phyloP scores from a whole-genome alignment of 768 basidiomycete genomes.

The Lactarius psammicola region DNA sequence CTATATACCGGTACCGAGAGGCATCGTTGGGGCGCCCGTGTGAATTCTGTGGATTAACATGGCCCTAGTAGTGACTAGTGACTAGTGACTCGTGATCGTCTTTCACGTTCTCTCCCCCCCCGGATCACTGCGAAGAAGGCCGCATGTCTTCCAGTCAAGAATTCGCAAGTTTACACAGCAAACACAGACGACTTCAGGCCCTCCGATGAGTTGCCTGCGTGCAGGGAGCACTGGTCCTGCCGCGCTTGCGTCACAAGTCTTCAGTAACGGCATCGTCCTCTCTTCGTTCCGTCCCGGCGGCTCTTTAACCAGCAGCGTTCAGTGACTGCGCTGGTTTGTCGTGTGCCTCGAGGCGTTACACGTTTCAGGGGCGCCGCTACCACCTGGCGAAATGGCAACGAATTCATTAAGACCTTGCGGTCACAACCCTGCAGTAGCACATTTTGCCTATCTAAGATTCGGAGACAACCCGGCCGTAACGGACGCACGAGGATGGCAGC shows the following conservation, averaged over 20 bases:
- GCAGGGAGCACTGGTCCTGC: slow-evolving; percentile 2
- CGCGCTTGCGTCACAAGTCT: neutral
- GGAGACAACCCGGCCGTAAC: neutral
- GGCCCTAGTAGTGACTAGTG: neutral
- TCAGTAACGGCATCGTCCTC: neutral
- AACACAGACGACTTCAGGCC: neutral
- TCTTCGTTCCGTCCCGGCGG: slow-evolving; percentile 2
- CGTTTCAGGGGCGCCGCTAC: slow-evolving; percentile 21
- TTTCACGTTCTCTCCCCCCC: neutral
- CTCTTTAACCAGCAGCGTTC: neutral
- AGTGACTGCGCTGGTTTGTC: slow-evolving; percentile 21
- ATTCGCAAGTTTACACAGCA: neutral
- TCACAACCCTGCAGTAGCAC: neutral
- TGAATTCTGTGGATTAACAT: neutral
- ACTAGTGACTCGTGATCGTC: neutral
- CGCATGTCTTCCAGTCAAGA: neutral
- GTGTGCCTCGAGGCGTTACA: slow-evolving; percentile 24
- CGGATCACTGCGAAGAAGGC: neutral
- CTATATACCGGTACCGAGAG: neutral
- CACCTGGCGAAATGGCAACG: slow-evolving; percentile 17
- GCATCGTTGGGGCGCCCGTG: neutral
- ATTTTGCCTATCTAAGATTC: slow-evolving; percentile 4
- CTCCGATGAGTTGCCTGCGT: neutral
- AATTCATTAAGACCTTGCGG: slow-evolving; percentile 19
- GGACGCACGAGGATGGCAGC: slow-evolving; percentile 21